phyloP scores from a whole-genome alignment of 225 moss, liverwort and hornwort species.

The Takakia lepidozioides region DNA sequence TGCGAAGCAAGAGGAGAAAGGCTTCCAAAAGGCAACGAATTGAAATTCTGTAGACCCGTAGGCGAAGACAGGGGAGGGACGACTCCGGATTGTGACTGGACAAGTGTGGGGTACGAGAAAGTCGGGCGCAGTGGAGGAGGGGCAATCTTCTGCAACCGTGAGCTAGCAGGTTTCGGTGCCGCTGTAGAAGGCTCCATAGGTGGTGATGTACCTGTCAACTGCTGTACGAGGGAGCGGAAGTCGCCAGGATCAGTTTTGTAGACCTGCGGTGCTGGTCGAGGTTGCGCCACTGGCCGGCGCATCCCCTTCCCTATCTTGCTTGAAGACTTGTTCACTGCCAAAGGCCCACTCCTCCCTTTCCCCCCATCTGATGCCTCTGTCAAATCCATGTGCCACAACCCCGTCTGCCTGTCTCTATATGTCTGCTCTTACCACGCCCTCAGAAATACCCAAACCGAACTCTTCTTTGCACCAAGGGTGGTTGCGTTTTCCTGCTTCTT shows the following conservation, averaged over 20 bases:
- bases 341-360: slow-evolving; percentile 18
- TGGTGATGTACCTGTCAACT: slow-evolving; percentile 42
- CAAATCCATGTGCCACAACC: too few species aligned
- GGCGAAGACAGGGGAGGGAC: too few species aligned
- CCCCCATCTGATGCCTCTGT: slow-evolving; percentile 32
- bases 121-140: slow-evolving; percentile 43
- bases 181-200: slow-evolving; percentile 18
- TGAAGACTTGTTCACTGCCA: slow-evolving; percentile 35
- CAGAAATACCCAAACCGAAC: too few species aligned
- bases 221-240: slow-evolving; percentile 48
- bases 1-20: slow-evolving; percentile 16
- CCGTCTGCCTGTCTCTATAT: too few species aligned
- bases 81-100: too few species aligned
- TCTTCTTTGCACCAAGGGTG: too few species aligned
- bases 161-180: slow-evolving; percentile 38
- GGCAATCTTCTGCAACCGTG: slow-evolving; percentile 34
- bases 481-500: too few species aligned
- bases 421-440: too few species aligned
- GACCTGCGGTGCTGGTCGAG: slow-evolving; percentile 43
- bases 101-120: slow-evolving; percentile 25
- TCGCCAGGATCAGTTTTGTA: slow-evolving; percentile 52
- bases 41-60: slow-evolving; percentile 27
- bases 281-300: slow-evolving; percentile 40
- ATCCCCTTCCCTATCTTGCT: slow-evolving; percentile 43
- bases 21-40: slow-evolving; percentile 5